Percentiles rank a stretch among this genome's conserved stretches.
Evolutionary conservation across 164 flowering plant species (phyloP).

Genomic region (Liriodendron chinense): DNA sequence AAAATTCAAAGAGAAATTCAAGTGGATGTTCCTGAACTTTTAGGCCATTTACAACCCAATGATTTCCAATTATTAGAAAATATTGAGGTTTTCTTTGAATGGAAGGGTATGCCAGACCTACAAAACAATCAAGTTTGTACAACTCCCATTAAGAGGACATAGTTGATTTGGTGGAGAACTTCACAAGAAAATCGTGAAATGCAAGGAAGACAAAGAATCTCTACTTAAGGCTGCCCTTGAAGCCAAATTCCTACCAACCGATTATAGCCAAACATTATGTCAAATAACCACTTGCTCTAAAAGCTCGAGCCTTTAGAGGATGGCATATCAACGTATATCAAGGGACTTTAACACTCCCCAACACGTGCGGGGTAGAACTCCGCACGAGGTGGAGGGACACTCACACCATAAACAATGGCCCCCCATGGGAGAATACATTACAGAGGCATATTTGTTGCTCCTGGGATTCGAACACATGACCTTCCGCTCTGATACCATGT

Average conservation of each 20-base stretch:
- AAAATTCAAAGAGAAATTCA: not conserved
- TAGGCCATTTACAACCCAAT: not conserved
- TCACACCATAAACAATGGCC: no score
- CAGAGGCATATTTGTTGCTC: no score
- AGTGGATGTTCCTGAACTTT: not conserved
- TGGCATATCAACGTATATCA: no score
- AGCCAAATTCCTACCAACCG: slow-evolving; percentile 1
- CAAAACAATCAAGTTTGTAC: not conserved
- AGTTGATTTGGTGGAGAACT: not conserved
- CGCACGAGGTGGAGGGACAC: no score
- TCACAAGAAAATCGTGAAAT: not conserved
- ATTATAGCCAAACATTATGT: not conserved
- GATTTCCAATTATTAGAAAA: not conserved
- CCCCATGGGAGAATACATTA: no score
- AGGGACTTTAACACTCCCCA: no score
- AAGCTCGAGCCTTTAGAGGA: no score
- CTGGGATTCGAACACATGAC: no score
- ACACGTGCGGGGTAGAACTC: no score
- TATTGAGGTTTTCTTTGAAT: slow-evolving; percentile 2
- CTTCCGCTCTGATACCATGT: no score
- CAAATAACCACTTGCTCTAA: no score
- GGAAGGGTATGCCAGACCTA: not conserved
- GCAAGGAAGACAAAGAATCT: not conserved
- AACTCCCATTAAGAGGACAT: not conserved
- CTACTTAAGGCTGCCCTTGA: not conserved